Base-by-base conservation (phyloP, 805 yeast species). In the Barnettozyma siamensis region DNA sequence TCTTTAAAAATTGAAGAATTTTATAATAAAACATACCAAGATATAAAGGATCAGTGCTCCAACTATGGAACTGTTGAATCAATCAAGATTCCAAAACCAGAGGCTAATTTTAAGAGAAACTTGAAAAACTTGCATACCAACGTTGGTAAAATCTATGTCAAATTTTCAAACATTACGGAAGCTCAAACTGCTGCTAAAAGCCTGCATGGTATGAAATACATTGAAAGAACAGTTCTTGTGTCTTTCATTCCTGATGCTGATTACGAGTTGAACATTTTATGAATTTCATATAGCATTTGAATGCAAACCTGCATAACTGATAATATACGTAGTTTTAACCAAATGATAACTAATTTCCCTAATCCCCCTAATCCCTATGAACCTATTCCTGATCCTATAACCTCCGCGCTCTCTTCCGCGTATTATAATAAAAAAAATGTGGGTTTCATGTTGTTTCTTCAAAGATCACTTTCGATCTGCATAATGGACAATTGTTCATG, bases 131-230 rank as follows among this genome's bases (percentile, higher is more conserved):
- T 63, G 4, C 66, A 67, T 29, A 69, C 82, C 3, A 86, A 84
- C 6, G 70, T 80, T 36, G 96, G 96, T 0, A 81, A 76, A 47
- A 70, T 88, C 0, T 88, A 70, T 58, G 76, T 85, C 18, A 77
- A 81, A 58, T 88, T 83, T 60, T 69, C 67, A 1, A 64, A 66
- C 11, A 60, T 67, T 2, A 73, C 72, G 2, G 61, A 63, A 2
- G 81, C 95, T 1, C 57, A 64, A 6, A 58, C 60, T 8, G 94
- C 93, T 0, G 64, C 77, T 60, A 44, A 60, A 9, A 72, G 68
- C 9, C 50, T 87, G 15, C 77, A 83, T 8, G 95, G 95, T 1
- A 63, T 80, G 38, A 61, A 62, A 39, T 88, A 80, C 55, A 76
- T 79, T 47, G 88, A 78, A 34, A 66, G 96, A 37, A 71, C 83